Evolutionary conservation across 164 flowering plant genomes (phyloP).

Genomic region (Macadamia tetraphylla): DNA sequence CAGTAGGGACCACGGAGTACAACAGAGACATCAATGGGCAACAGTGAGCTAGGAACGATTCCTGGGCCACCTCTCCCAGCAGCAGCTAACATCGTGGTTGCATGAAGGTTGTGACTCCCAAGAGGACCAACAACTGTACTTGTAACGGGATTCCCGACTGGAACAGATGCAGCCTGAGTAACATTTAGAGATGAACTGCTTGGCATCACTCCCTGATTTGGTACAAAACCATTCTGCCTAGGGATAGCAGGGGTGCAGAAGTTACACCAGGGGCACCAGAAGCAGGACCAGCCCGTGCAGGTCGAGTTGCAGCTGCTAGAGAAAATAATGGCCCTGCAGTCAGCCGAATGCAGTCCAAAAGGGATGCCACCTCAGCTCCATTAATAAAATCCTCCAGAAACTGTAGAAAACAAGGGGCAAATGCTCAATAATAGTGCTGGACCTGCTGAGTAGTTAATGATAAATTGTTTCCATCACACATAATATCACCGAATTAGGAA

Average conservation of each 20-base stretch:
- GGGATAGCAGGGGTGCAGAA: constrained; percentile 41
- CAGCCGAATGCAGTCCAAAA: constrained; percentile 91
- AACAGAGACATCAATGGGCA: constrained; percentile 97
- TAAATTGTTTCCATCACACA: not conserved
- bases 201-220: constrained; percentile 50
- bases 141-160: constrained; percentile 38
- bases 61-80: constrained; percentile 94
- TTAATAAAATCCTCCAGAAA: constrained; percentile 95
- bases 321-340: constrained; percentile 98
- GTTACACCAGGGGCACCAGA: constrained; percentile 57
- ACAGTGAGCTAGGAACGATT: constrained; percentile 91
- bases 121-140: constrained; percentile 39
- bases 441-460: not conserved
- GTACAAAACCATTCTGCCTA: constrained; percentile 46
- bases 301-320: constrained; percentile 93
- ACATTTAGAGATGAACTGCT: constrained; percentile 37
- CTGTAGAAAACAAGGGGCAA: constrained; percentile 30
- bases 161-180: constrained; percentile 36
- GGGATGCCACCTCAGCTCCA: constrained; percentile 95
- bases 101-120: constrained; percentile 57
- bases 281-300: constrained; percentile 92
- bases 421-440: not conserved
- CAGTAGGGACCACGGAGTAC: constrained; percentile 96
- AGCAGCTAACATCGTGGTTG: constrained; percentile 67
- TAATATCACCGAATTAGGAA: not conserved